These are phyloP conservation scores for Ambrosiella beaveri DNA, from an alignment of 2,329 filamentous ascomycete species.

Conservation along the genomic window DNA sequence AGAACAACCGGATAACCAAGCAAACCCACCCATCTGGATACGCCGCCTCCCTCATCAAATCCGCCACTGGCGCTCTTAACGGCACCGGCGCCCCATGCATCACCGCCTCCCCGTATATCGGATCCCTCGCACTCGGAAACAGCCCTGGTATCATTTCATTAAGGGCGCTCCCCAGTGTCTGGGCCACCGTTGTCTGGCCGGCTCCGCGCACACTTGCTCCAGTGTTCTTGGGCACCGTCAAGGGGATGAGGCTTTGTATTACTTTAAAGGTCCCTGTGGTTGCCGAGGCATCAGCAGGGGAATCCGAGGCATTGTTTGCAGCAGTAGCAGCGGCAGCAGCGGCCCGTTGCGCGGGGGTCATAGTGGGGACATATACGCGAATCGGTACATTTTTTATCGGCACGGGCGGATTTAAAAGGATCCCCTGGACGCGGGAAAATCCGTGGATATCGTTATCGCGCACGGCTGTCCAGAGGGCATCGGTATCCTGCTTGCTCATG, in stretches of 20 bases:
- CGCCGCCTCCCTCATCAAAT: constrained; percentile 63
- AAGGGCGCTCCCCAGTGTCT: constrained; percentile 54
- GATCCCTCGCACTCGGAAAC: constrained; percentile 73
- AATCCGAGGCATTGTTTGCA: not conserved
- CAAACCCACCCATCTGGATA: constrained; percentile 91
- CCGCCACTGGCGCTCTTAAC: constrained; percentile 61
- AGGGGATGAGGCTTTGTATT: constrained; percentile 59
- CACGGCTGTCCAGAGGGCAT: constrained; percentile 65
- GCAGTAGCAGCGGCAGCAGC: constrained; percentile 16
- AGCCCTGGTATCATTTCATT: constrained; percentile 59
- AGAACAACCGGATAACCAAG: constrained; percentile 41
- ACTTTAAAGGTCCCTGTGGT: constrained; percentile 43
- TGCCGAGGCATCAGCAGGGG: not conserved
- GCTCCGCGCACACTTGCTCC: not conserved
- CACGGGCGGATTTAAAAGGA: constrained; percentile 57
- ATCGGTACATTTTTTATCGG: constrained; percentile 72
- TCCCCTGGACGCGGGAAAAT: constrained; percentile 58
- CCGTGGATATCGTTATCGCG: constrained; percentile 56
- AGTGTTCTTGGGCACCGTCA: constrained; percentile 22
- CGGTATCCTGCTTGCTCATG: constrained; percentile 68
- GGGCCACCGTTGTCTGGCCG: not conserved
- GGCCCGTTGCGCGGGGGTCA: constrained; percentile 29
- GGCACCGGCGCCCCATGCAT: constrained; percentile 75
- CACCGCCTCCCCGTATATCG: constrained; percentile 67
- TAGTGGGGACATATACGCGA: constrained; percentile 64